Base-by-base conservation (phyloP, 495 filamentous ascomycete genomes). In the Penicillium pulvis region DNA sequence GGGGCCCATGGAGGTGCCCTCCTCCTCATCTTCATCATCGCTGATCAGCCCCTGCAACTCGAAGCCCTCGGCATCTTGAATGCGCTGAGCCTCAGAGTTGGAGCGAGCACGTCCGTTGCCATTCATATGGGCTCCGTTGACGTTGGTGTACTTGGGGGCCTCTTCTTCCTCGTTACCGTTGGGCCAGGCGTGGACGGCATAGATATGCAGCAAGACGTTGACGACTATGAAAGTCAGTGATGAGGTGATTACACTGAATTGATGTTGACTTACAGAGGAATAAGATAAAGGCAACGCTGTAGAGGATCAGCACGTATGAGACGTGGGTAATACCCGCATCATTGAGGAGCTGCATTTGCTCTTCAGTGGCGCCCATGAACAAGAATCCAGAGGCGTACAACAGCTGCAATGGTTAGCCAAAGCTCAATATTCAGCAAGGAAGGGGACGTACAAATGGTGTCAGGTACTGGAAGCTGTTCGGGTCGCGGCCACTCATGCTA, bases 331-430 rank as follows among this genome's bases (percentile, higher is more conserved):
- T 86, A 53, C 87, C 82, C 4, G 87, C 87, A 46, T 82, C 77
- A 46, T 82, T 75, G 12, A 98, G 75, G 2, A 97, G 75, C 36
- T 80, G 65, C 89, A 98, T 93, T 69, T 98, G 93, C 70, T 98
- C 93, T 71, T 98, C 94, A 3, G 90, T 97, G 24, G 95, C 94
- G 51, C 90, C 88, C 92, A 97, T 95, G 79, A 98, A 98, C 53
- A 97, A 82, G 75, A 98, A 95, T 30, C 94, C 94, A 4, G 94
- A 92, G 42, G 94, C 92, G 66, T 89, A 96, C 19, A 98, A 85
- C 20, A 98, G 83, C 91, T 96, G 51, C 11, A 7, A 9, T 23
- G 0, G n/a, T 55, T 55, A 55, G 53, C 30, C 31, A 46, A 67
- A 35, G 33, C 53, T 45, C 19, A 30, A 3, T 6, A 56, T 33